phyloP scores from a whole-genome alignment of 75 land plant species.

The Chamaecyparis obtusa region DNA sequence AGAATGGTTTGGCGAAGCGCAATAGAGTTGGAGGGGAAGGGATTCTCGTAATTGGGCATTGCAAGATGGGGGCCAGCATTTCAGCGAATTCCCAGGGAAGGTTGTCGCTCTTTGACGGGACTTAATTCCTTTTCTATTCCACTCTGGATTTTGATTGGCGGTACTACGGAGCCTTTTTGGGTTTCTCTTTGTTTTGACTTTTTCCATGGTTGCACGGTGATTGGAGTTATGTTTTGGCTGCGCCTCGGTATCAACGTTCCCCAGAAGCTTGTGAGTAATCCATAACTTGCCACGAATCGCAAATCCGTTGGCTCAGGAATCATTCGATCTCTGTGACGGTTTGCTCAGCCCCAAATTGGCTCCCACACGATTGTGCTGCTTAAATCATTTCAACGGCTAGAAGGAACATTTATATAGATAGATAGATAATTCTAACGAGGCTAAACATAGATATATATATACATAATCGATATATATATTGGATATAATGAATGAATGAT shows the following conservation, averaged over 20 bases:
- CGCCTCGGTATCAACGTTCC: background rate
- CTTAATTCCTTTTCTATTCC: background rate
- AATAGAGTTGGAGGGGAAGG: background rate
- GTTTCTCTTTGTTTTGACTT: background rate
- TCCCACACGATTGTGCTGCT: no score
- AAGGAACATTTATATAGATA: no score
- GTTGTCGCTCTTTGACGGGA: conserved; percentile 1
- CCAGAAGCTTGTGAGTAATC: background rate
- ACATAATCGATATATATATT: no score
- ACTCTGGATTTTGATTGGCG: background rate
- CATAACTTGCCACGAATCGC: no score
- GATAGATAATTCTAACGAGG: no score
- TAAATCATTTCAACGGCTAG: no score
- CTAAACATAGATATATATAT: no score
- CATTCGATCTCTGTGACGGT: no score
- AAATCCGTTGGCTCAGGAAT: no score
- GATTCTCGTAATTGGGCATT: background rate
- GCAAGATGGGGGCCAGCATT: background rate
- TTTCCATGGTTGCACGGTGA: background rate
- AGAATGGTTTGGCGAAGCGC: background rate
- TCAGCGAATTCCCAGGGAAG: background rate
- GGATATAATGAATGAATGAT: no score
- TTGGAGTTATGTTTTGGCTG: background rate
- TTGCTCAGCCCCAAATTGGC: no score
- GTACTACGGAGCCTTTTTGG: background rate